Percentiles rank a stretch among this genome's conserved stretches.
Evolutionary conservation across 2,329 filamentous ascomycete species (phyloP).

Genomic region (Sclerotinia nivalis): DNA sequence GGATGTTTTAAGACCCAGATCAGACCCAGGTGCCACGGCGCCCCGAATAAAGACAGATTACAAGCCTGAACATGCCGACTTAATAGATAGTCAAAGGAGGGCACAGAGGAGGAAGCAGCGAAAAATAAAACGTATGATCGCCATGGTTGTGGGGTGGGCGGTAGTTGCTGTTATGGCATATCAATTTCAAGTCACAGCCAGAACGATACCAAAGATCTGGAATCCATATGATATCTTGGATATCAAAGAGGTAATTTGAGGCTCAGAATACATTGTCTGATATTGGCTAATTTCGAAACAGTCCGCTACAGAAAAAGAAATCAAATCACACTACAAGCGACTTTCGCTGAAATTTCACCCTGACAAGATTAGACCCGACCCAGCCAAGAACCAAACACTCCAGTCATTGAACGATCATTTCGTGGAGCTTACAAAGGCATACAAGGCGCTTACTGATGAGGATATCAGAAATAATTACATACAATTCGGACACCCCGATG

Average conservation of each 20-base stretch:
- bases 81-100: constrained; percentile 79
- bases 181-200: constrained; percentile 78
- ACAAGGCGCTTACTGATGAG: constrained; percentile 96
- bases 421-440: constrained; percentile 95
- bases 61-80: constrained; percentile 76
- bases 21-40: constrained; percentile 74
- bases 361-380: constrained; percentile 85
- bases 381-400: constrained; percentile 82
- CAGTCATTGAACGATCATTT: constrained; percentile 85
- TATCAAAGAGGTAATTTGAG: constrained; percentile 66
- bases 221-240: constrained; percentile 96
- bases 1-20: constrained; percentile 77
- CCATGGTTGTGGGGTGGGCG: constrained; percentile 75
- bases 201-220: constrained; percentile 76
- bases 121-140: constrained; percentile 78
- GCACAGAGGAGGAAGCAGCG: constrained; percentile 89
- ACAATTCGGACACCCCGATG: constrained; percentile 93
- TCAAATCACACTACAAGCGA: constrained; percentile 87
- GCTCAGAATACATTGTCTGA: not conserved
- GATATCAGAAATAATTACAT: constrained; percentile 96
- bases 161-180: constrained; percentile 90
- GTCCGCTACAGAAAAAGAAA: constrained; percentile 83
- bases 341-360: constrained; percentile 87
- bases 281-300: constrained; percentile 43
- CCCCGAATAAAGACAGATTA: constrained; percentile 80